These are phyloP conservation scores for Naganishia cerealis DNA, from an alignment of 1,284 basidiomycete genomes.

Conservation along the genomic window DNA sequence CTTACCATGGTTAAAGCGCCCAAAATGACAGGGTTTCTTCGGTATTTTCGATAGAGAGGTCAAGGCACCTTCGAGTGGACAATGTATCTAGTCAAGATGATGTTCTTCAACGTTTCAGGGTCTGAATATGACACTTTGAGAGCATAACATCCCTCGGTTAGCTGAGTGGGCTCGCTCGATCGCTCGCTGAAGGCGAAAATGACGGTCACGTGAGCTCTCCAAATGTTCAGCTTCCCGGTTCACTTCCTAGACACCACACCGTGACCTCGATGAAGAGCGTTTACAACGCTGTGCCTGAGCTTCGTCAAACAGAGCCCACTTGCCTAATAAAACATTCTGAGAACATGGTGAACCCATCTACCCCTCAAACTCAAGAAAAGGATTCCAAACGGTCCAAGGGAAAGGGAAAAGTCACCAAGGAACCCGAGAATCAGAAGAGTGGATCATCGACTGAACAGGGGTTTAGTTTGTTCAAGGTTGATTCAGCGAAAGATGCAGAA, in stretches of 20 bases:
- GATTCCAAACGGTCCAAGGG: slow-evolving; percentile 38
- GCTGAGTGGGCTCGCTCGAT: slow-evolving; percentile 3
- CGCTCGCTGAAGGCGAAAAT: slow-evolving; percentile 11
- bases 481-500: slow-evolving; percentile 42
- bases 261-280: neutral
- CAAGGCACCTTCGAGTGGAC: no score
- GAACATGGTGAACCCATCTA: slow-evolving; percentile 18
- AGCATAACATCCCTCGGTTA: slow-evolving; percentile 1
- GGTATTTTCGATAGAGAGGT: neutral
- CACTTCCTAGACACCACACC: neutral
- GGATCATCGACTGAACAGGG: slow-evolving; percentile 8
- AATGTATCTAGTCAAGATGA: neutral
- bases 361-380: slow-evolving; percentile 23
- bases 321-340: neutral
- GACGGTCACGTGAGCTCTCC: slow-evolving; percentile 16
- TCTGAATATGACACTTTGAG: neutral
- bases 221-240: slow-evolving; percentile 8
- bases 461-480: slow-evolving; percentile 43
- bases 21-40: neutral
- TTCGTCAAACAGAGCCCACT: neutral
- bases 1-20: slow-evolving; percentile 25
- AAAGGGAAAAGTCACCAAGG: slow-evolving; percentile 36
- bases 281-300: neutral
- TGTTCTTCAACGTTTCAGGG: neutral
- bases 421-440: slow-evolving; percentile 37